Base-by-base conservation (phyloP, 371 early-diverging fungal species). In the Saksenaea vasiformis region DNA sequence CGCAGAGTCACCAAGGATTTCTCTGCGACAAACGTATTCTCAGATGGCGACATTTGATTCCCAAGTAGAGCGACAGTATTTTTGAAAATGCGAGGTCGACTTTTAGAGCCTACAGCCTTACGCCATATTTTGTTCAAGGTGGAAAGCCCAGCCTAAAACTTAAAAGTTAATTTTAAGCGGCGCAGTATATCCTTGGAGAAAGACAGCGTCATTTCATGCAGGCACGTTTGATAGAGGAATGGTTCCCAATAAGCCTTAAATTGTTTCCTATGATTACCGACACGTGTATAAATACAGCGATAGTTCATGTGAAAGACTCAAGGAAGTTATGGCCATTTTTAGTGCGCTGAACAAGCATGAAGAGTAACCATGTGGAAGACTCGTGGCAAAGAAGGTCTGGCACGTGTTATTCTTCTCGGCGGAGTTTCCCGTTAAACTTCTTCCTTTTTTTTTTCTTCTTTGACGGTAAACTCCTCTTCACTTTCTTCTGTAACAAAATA, bases 291-390 rank as follows among this genome's bases (percentile, higher is more conserved):
- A 17, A 44, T 22, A 51, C 51, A 51, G 27, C 27, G 51, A 51
- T 10, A 17, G 51, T 51, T 24, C 24, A 19, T 27, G 27, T 51
- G 51, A 27, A 24, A 44, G 2, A n/a, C 14, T 31, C 35, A 58
- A 39, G 26, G 24, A 58, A 58, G 37, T 39, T 39, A 38, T 39
- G 58, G 31, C 31, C 39, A 39, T 26, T 39, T 19, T 34, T 26
- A 24, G 24, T 58, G 24, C 17, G n/a, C 27, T 24, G 37, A 44
- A 44, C 15, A 22, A 44, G 22, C 22, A 22, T 27, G 35, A 15
- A 27, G 28, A 15, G 31, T 24, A 22, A 55, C 55, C 55, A 55
- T 55, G 55, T 55, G 55, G 55, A 27, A 31, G 55, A 27, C 55
- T 55, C 55, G 55, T 55, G 55, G 55, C 55, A 55, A 31, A n/a